Conservation (phyloP, 2,329 filamentous ascomycete genomes). For the Exserohilum turcica region DNA sequence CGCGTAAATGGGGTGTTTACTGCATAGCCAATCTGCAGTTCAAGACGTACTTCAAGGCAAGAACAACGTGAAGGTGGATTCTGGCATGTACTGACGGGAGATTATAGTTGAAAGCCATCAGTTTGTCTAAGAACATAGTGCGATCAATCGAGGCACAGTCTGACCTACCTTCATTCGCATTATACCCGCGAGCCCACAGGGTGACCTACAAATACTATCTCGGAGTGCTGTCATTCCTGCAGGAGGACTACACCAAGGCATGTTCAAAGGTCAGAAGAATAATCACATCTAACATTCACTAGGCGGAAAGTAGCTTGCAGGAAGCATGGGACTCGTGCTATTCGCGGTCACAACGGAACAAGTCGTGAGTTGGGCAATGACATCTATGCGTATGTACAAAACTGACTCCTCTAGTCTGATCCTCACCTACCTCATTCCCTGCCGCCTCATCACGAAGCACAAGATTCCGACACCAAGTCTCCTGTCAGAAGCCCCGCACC, state of each 20-base stretch:
- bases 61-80: background rate
- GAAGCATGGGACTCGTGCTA: slow-evolving; percentile 85
- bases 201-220: slow-evolving; percentile 97
- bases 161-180: slow-evolving; percentile 79
- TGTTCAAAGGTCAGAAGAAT: slow-evolving; percentile 12
- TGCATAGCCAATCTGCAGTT: slow-evolving; percentile 93
- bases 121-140: slow-evolving; percentile 87
- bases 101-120: slow-evolving; percentile 74
- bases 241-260: slow-evolving; percentile 87
- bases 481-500: slow-evolving; percentile 73
- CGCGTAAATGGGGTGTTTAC: slow-evolving; percentile 97
- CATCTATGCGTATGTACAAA: slow-evolving; percentile 39
- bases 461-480: slow-evolving; percentile 76
- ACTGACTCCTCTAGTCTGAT: slow-evolving; percentile 67
- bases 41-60: slow-evolving; percentile 92
- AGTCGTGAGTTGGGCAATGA: slow-evolving; percentile 63
- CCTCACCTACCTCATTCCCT: slow-evolving; percentile 92
- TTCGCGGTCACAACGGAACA: slow-evolving; percentile 71
- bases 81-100: slow-evolving; percentile 5
- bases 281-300: slow-evolving; percentile 18
- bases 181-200: slow-evolving; percentile 86
- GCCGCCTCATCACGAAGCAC: slow-evolving; percentile 84
- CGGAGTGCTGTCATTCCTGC: slow-evolving; percentile 89
- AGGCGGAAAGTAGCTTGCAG: slow-evolving; percentile 62
- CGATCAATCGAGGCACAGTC: slow-evolving; percentile 76